A percentile compares a stretch with the other conserved stretches of the same genome.
Evolutionary conservation across 83 land plant genomes (phyloP).

Genomic region (Diphasiastrum complanatum): DNA sequence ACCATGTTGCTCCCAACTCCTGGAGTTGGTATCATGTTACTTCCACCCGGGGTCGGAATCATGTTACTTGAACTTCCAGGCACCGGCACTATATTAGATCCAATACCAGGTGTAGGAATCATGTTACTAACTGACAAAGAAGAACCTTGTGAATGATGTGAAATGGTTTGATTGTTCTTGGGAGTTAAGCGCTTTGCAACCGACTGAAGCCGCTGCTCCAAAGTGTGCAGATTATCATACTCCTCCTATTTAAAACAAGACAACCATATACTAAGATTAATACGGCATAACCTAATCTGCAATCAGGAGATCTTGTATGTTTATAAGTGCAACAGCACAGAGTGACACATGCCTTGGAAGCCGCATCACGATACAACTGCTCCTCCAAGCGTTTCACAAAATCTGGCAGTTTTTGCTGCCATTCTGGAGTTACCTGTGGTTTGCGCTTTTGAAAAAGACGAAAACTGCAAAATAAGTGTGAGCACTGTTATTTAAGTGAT

Average conservation of each 20-base stretch:
- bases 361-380: conserved; percentile 42
- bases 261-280: not conserved
- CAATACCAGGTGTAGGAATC: conserved; percentile 25
- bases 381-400: conserved; percentile 67
- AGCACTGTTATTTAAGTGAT: not conserved
- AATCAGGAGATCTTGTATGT: not conserved
- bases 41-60: conserved; percentile 20
- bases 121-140: conserved; percentile 15
- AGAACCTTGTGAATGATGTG: conserved; percentile 21
- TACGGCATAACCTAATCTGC: not conserved
- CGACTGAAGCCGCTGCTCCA: conserved; percentile 51
- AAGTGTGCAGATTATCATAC: conserved; percentile 45
- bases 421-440: conserved; percentile 26
- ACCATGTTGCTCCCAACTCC: conserved; percentile 14
- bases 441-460: conserved; percentile 32
- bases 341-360: conserved; percentile 41
- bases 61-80: conserved; percentile 21
- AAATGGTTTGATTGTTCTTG: conserved; percentile 17
- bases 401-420: conserved; percentile 41
- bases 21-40: conserved; percentile 26
- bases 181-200: conserved; percentile 25
- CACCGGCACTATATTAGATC: conserved; percentile 11
- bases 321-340: not conserved
- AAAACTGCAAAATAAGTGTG: conserved; percentile 23
- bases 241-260: conserved; percentile 53